A percentile compares a stretch with the other conserved stretches of the same genome.
phyloP scores from a whole-genome alignment of 805 yeast genomes.

The Danielia reshetovae region DNA sequence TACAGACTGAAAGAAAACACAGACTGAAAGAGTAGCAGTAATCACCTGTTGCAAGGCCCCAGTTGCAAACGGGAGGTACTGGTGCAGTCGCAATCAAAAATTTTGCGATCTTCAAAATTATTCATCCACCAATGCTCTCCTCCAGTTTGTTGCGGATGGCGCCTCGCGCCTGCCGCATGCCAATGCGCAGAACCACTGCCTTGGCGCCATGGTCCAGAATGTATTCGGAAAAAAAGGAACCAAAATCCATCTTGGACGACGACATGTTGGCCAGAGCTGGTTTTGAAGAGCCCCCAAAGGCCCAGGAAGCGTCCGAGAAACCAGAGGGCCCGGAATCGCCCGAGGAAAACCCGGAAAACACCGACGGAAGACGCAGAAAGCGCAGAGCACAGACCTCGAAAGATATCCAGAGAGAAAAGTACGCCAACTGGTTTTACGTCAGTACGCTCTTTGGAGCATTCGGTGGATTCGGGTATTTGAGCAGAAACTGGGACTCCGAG shows the following conservation, averaged over 20 bases:
- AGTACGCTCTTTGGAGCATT: constrained; percentile 50
- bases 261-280: constrained; percentile 84
- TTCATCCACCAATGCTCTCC: not conserved
- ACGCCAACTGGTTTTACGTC: constrained; percentile 71
- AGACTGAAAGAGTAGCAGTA: no score
- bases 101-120: not conserved
- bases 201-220: constrained; percentile 6
- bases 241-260: constrained; percentile 65
- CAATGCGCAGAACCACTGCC: constrained; percentile 1
- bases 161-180: constrained; percentile 6
- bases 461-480: constrained; percentile 60
- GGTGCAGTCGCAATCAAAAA: not conserved
- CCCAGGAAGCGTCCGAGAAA: constrained; percentile 13
- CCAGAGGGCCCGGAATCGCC: constrained; percentile 14
- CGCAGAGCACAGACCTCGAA: constrained; percentile 55
- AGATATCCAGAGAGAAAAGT: constrained; percentile 77
- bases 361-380: constrained; percentile 23
- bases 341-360: no score
- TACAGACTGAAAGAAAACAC: no score
- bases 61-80: no score
- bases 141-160: not conserved
- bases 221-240: constrained; percentile 21
- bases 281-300: constrained; percentile 45
- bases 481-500: constrained; percentile 81
- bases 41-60: no score